Evolutionary conservation across 139 green algal species (phyloP).

Genomic region (Tetraselmis chui): DNA sequence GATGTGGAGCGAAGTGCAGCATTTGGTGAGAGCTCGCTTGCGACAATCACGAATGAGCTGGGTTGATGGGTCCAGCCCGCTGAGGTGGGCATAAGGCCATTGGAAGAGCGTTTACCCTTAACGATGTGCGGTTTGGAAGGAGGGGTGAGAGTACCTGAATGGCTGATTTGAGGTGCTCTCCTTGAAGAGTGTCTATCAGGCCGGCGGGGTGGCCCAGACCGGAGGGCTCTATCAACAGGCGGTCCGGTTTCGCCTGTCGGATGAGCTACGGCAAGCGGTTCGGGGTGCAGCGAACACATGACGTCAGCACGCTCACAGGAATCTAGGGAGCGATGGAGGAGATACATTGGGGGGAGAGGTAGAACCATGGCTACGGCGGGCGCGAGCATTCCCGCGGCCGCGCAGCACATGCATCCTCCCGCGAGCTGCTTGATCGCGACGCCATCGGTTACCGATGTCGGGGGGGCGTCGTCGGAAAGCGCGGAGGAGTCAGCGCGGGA

Average conservation of each 20-base stretch:
- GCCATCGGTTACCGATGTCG: not conserved
- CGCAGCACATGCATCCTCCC: conserved; percentile 69
- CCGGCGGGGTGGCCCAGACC: conserved; percentile 55
- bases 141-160: too few relatives aligned
- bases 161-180: conserved; percentile 32
- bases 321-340: too few relatives aligned
- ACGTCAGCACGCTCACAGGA: too few relatives aligned
- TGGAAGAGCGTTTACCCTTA: too few relatives aligned
- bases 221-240: conserved; percentile 50
- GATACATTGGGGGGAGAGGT: not conserved
- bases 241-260: conserved; percentile 45
- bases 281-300: too few relatives aligned
- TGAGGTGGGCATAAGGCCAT: too few relatives aligned
- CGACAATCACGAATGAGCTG: too few relatives aligned
- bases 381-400: conserved; percentile 36
- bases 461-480: too few relatives aligned
- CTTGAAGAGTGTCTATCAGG: conserved; percentile 44
- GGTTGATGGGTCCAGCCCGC: too few relatives aligned
- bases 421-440: conserved; percentile 47
- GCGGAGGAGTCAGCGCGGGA: not conserved
- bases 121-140: too few relatives aligned
- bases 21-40: too few relatives aligned
- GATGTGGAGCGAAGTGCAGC: too few relatives aligned
- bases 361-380: conserved; percentile 29
- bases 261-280: conserved; percentile 58